Conservation (phyloP, 108 stramenopile species). For the Aureococcus anophagefferens region DNA sequence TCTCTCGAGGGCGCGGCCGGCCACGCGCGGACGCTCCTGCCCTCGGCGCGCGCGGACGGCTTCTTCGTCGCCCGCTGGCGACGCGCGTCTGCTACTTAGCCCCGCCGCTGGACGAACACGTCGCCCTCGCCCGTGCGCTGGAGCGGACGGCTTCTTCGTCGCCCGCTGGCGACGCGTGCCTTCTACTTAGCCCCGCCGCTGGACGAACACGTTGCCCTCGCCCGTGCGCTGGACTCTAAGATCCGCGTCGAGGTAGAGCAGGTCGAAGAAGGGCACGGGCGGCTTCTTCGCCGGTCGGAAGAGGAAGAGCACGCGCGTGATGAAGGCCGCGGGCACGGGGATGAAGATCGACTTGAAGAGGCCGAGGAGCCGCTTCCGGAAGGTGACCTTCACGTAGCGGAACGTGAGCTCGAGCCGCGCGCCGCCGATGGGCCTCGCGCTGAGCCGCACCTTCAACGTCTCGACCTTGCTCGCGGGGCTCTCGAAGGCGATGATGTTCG, state of each 20-base stretch:
- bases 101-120: constrained; percentile 38
- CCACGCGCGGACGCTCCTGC: no score
- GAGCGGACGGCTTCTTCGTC: not conserved
- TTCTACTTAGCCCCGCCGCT: no score
- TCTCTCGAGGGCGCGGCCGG: no score
- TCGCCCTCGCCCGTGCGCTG: constrained; percentile 44
- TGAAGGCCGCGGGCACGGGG: constrained; percentile 30
- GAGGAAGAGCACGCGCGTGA: constrained; percentile 30
- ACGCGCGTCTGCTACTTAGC: no score
- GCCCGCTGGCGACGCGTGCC: no score
- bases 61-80: no score
- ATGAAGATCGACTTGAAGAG: constrained; percentile 10
- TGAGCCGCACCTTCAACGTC: constrained; percentile 17
- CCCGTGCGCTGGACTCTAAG: constrained; percentile 39
- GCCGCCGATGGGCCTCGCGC: constrained; percentile 14
- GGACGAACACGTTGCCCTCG: constrained; percentile 42
- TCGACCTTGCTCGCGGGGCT: not conserved
- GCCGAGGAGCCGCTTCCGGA: constrained; percentile 23
- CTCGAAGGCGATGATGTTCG: constrained; percentile 29
- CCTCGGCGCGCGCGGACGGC: no score
- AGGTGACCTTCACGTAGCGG: constrained; percentile 38
- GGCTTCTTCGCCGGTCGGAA: constrained; percentile 3
- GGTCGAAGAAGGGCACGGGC: constrained; percentile 37
- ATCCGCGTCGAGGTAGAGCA: constrained; percentile 39
- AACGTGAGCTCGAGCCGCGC: constrained; percentile 42